Evolutionary conservation across 441 rosid species (phyloP).

Genomic region (Corymbia citriodora): DNA sequence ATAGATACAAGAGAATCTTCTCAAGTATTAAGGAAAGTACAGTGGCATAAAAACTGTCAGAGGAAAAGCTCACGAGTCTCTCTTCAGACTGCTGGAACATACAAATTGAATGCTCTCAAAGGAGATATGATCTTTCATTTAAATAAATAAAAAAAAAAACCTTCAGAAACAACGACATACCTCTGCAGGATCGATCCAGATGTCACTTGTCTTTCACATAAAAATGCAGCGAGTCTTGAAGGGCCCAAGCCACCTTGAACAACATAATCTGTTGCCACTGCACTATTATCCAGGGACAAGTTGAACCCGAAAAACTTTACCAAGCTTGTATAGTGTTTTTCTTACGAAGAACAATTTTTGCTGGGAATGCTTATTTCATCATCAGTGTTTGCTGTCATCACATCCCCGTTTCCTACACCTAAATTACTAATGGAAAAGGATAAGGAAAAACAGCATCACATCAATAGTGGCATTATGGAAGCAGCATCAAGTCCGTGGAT

Average conservation of each 20-base stretch:
- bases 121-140: neutral
- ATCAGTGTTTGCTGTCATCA: conserved; percentile 26
- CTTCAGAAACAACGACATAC: conserved; percentile 19
- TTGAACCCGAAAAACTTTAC: too few species aligned
- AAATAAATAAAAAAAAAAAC: neutral
- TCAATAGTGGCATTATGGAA: neutral
- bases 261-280: conserved; percentile 8
- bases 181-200: conserved; percentile 53
- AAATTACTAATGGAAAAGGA: neutral
- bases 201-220: too few species aligned
- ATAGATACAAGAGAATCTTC: too few species aligned
- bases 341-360: conserved; percentile 25
- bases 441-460: neutral
- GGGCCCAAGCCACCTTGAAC: conserved; percentile 97
- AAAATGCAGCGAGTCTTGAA: conserved; percentile 74
- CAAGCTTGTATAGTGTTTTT: conserved; percentile 14
- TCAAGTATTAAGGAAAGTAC: too few species aligned
- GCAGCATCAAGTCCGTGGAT: neutral
- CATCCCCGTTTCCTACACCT: conserved; percentile 51
- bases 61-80: too few species aligned
- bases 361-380: conserved; percentile 18
- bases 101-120: neutral
- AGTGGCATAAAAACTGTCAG: too few species aligned
- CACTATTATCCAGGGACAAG: too few species aligned
- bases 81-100: neutral